Evolutionary conservation across 2,329 filamentous ascomycete genomes (phyloP).

Genomic region (Coniella vitis): DNA sequence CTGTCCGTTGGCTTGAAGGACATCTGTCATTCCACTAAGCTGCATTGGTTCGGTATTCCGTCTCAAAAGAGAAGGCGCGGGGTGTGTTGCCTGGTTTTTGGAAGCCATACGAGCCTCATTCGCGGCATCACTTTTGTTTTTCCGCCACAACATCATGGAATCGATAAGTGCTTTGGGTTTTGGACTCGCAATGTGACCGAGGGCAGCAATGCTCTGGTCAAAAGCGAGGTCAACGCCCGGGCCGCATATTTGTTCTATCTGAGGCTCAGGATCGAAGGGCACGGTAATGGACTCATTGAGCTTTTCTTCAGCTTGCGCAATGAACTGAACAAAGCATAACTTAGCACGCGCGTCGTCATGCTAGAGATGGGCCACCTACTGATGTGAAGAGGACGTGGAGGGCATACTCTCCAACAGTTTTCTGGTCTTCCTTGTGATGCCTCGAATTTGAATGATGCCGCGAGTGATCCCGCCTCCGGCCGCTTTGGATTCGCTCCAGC

Average conservation of each 20-base stretch:
- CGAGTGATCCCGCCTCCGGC: constrained; percentile 64
- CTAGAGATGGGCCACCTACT: constrained; percentile 38
- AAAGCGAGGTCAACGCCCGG: constrained; percentile 82
- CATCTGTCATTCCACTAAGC: constrained; percentile 25
- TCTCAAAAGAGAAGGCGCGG: constrained; percentile 48
- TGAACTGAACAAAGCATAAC: constrained; percentile 56
- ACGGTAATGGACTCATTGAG: constrained; percentile 81
- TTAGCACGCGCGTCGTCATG: constrained; percentile 24
- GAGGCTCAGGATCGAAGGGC: constrained; percentile 71
- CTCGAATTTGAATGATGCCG: constrained; percentile 72
- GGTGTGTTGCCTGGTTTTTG: constrained; percentile 19
- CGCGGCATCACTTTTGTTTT: constrained; percentile 87
- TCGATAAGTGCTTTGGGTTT: constrained; percentile 95
- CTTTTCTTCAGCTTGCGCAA: constrained; percentile 93
- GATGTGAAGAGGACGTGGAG: constrained; percentile 94
- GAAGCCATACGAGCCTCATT: constrained; percentile 49
- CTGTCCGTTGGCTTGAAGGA: constrained; percentile 27
- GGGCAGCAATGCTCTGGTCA: constrained; percentile 86
- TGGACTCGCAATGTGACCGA: constrained; percentile 89
- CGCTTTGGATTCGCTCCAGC: constrained; percentile 54
- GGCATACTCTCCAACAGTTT: constrained; percentile 96
- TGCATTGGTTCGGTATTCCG: constrained; percentile 70
- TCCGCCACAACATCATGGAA: constrained; percentile 96
- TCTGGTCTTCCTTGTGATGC: constrained; percentile 67
- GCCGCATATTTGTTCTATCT: constrained; percentile 85